Evolutionary conservation across 169 alveolate species (phyloP), one percentile per base, ranked within the genome.

Genomic region (Cryptosporidium viatorum): DNA sequence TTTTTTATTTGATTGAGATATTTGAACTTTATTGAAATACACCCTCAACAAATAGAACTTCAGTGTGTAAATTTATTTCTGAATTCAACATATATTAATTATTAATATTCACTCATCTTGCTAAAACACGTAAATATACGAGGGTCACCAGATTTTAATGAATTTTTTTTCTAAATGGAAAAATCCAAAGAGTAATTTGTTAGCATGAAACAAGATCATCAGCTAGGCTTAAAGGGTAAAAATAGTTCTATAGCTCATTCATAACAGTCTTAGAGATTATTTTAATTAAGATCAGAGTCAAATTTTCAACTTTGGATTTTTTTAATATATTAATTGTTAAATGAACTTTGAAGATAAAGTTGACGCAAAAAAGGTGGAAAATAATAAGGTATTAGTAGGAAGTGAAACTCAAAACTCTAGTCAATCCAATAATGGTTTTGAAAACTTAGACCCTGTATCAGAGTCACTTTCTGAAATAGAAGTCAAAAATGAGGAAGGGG

Each of bases 401-500:
- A 48, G 37, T 12, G 68, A 62, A 67, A 21, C 48, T 6, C 29
- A 35, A 62, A 31, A 48, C 23, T 51, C 23, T 31, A 37, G 14
- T 16, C 45, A 37, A 41, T 8, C 18, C 48, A 62, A 41, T 23
- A 65, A 62, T 29, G 31, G 2, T 0, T 65, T 21, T 37, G 50
- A 65, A 33, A n/a, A 21, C 21, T 0, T 55, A 9, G 16, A 55
- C 12, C 50, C 41, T 39, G 14, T 10, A 26, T 62, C 50, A 29
- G 67, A 65, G 26, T 65, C 89, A 6, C 16, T 21, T n/a, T 29
- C 59, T 41, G 41, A 73, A 33, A 62, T 80, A 21, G 89, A 80
- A 23, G 26, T 14, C 6, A 58, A 80, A 16, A 73, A 50, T 58
- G 51, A 29, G 41, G 31, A 73, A 51, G 62, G 51, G 8, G 59